These are phyloP conservation scores for Lenwebbia sp. DNA, from an alignment of 345 rosid genomes.

Conservation along the genomic window DNA sequence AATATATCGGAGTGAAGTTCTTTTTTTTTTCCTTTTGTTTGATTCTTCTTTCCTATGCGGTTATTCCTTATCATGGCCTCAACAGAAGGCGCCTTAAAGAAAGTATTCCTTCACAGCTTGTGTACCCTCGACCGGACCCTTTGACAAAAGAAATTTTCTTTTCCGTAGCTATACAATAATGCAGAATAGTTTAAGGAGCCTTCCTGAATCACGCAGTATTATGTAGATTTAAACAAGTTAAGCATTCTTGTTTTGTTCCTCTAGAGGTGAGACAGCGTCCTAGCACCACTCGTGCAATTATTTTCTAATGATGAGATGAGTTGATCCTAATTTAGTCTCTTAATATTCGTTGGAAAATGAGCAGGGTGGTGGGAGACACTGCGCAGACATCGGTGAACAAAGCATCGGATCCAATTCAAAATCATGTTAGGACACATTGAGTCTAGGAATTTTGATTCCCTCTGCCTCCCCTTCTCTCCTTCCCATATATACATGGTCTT, in stretches of 20 bases:
- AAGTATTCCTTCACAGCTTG: not conserved
- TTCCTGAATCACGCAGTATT: not conserved
- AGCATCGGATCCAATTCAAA: not conserved
- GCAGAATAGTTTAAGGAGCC: not conserved
- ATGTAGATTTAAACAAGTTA: not conserved
- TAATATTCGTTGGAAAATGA: not conserved
- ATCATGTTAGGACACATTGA: not conserved
- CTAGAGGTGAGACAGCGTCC: not conserved
- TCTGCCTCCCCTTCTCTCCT: not conserved
- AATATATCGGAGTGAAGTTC: not conserved
- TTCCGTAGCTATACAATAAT: not conserved
- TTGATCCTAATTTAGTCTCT: not conserved
- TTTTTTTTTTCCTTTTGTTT: not conserved
- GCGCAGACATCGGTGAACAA: not conserved
- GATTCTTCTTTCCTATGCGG: not conserved
- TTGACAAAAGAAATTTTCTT: not conserved
- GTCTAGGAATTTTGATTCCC: not conserved
- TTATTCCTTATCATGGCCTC: not conserved
- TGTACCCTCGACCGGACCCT: not conserved
- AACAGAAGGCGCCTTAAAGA: not conserved
- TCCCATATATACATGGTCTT: not conserved
- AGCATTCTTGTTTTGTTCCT: not conserved
- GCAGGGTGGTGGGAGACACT: not conserved
- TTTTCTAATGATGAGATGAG: not conserved
- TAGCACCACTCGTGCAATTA: not conserved